Percentiles rank a stretch among this genome's conserved stretches.
These are phyloP conservation scores for Cadophora malorum DNA, from an alignment of 2,329 filamentous ascomycete genomes.

Conservation along the genomic window DNA sequence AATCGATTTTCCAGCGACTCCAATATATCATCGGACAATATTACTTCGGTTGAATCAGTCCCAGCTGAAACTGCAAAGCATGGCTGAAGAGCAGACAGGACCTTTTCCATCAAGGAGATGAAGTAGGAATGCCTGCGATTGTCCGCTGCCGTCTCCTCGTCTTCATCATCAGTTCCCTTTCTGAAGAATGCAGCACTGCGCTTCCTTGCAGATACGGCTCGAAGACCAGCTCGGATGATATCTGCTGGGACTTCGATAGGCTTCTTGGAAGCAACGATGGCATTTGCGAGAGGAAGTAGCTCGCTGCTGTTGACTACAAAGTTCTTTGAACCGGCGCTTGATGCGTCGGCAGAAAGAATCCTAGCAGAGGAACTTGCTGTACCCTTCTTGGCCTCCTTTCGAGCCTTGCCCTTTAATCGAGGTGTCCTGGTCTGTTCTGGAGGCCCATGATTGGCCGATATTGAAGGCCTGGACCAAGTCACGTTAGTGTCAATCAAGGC, in stretches of 20 bases:
- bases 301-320: background rate
- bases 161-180: background rate
- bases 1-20: slow-evolving; percentile 29
- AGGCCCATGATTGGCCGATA: background rate
- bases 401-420: slow-evolving; percentile 29
- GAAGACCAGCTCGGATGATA: slow-evolving; percentile 28
- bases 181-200: slow-evolving; percentile 21
- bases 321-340: background rate
- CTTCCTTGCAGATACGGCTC: slow-evolving; percentile 28
- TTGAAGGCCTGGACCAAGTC: background rate
- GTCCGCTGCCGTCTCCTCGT: background rate
- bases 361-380: background rate
- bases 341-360: background rate
- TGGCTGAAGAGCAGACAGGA: slow-evolving; percentile 28
- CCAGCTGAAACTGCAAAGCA: slow-evolving; percentile 17
- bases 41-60: background rate
- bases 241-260: slow-evolving; percentile 12
- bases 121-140: slow-evolving; percentile 29
- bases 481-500: background rate
- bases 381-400: slow-evolving; percentile 24
- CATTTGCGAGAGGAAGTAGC: slow-evolving; percentile 6
- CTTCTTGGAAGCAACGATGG: background rate
- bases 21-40: background rate
- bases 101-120: slow-evolving; percentile 28
- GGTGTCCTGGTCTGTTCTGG: background rate